A percentile compares a stretch with the other conserved stretches of the same genome.
phyloP scores from a whole-genome alignment of 177 flowering plant species.

The Vitis hybrid region DNA sequence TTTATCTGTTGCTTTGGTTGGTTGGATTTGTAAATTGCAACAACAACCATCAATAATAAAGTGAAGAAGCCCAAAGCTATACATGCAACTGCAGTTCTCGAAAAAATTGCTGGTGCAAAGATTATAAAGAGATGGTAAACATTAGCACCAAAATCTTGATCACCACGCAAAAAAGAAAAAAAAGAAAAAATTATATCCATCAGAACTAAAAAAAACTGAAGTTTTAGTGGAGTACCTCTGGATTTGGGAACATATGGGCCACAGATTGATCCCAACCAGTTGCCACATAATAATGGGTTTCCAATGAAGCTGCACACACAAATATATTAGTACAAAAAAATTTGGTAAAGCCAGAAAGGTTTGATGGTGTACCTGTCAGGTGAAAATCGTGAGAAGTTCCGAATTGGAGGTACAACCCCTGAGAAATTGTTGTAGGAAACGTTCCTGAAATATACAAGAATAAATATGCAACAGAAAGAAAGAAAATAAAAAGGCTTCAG shows the following conservation, averaged over 20 bases:
- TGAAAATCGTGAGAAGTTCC: constrained; percentile 68
- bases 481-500: background rate
- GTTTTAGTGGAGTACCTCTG: constrained; percentile 44
- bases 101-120: constrained; percentile 45
- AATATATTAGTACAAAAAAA: background rate
- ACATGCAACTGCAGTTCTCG: constrained; percentile 60
- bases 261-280: constrained; percentile 80
- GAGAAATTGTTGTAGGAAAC: constrained; percentile 84
- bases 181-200: background rate
- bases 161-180: background rate
- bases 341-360: background rate
- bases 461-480: background rate
- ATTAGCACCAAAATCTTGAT: background rate
- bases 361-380: constrained; percentile 56
- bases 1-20: constrained; percentile 39
- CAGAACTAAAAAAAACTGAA: background rate
- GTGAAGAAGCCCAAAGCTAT: constrained; percentile 58
- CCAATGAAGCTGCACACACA: constrained; percentile 64
- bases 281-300: constrained; percentile 77
- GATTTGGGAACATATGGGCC: constrained; percentile 41
- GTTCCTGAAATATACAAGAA: constrained; percentile 42
- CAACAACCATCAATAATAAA: constrained; percentile 51
- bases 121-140: background rate
- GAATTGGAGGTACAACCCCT: constrained; percentile 54
- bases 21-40: constrained; percentile 67